Conservation (phyloP, 345 rosid genomes). For the Populus deltoides region DNA sequence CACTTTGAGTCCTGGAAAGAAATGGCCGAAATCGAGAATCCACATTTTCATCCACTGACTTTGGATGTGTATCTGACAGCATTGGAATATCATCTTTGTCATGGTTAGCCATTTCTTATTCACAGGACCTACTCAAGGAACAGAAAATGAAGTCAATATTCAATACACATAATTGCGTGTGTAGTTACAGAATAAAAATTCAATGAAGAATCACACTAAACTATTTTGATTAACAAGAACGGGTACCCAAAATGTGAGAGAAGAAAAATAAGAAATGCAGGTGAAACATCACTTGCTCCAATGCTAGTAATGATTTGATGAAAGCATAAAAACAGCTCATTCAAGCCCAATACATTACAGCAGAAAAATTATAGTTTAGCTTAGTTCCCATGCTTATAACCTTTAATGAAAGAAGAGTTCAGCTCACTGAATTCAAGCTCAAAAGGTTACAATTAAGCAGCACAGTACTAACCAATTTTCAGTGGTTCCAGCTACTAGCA, state of each 20-base stretch:
- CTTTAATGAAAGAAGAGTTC: background rate
- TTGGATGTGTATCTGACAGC: conserved; percentile 43
- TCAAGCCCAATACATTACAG: background rate
- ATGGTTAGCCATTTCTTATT: conserved; percentile 40
- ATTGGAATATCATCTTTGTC: conserved; percentile 69
- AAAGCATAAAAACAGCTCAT: background rate
- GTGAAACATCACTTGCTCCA: background rate
- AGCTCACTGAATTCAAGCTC: background rate
- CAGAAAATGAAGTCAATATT: background rate
- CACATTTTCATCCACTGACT: conserved; percentile 22
- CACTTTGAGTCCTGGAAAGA: conserved; percentile 50
- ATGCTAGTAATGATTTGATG: background rate
- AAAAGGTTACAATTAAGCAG: background rate
- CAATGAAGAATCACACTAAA: background rate
- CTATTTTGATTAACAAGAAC: background rate
- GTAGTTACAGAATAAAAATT: background rate
- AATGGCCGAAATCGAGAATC: conserved; percentile 37
- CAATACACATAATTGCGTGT: background rate
- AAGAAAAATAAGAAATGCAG: background rate
- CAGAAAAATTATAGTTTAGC: background rate
- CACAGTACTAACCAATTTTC: background rate
- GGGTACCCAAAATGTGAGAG: background rate
- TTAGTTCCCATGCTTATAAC: background rate
- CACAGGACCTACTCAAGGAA: conserved; percentile 20
- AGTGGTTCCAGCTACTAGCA: background rate